Evolutionary conservation across 2,329 filamentous ascomycete genomes (phyloP).

Genomic region (Apiospora arundinis): DNA sequence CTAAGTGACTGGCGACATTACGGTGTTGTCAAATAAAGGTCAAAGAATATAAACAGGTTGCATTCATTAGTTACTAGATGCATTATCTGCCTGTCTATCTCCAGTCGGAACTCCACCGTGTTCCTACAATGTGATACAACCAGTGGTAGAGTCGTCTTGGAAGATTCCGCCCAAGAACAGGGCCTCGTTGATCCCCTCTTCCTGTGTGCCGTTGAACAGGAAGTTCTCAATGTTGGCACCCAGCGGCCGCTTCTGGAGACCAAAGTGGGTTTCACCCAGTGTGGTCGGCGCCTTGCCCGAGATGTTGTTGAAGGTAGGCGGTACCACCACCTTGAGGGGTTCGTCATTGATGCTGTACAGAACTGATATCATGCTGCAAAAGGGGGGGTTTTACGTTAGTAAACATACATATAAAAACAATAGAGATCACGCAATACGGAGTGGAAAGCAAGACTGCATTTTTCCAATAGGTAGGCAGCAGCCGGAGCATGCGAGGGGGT

Average conservation of each 20-base stretch:
- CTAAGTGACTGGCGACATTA: no score
- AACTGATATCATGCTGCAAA: constrained; percentile 20
- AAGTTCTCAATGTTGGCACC: constrained; percentile 20
- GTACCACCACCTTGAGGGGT: constrained; percentile 18
- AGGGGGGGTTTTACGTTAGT: neutral
- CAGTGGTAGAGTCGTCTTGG: constrained; percentile 18
- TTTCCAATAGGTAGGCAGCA: no score
- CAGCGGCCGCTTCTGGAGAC: constrained; percentile 20
- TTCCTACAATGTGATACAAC: constrained; percentile 20
- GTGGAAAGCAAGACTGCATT: no score
- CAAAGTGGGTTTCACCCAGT: constrained; percentile 22
- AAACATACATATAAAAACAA: neutral
- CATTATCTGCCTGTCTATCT: no score
- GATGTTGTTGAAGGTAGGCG: constrained; percentile 22
- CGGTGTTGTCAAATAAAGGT: no score
- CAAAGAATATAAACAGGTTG: no score
- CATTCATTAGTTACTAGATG: no score
- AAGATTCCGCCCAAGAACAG: constrained; percentile 21
- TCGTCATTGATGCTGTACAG: constrained; percentile 18
- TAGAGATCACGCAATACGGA: no score
- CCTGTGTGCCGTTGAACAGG: constrained; percentile 21
- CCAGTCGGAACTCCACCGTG: neutral
- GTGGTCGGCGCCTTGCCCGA: constrained; percentile 21
- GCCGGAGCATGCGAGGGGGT: neutral
- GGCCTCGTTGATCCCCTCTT: constrained; percentile 21